A percentile compares a stretch with the other conserved stretches of the same genome.
Evolutionary conservation across 805 yeast species (phyloP).

Genomic region (Candida germanica): DNA sequence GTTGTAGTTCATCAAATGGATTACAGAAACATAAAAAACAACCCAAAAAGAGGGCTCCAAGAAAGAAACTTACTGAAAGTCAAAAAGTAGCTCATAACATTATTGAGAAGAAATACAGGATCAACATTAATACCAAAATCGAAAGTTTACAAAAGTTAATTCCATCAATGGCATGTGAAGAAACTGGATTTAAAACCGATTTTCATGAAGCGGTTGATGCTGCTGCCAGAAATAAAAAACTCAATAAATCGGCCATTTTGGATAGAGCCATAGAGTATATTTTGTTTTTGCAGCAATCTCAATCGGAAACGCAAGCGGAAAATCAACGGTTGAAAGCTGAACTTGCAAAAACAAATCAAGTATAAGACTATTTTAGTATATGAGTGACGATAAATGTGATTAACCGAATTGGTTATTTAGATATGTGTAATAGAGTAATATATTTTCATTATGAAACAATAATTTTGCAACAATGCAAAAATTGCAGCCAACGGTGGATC

Average conservation of each 20-base stretch:
- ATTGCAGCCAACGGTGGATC: too few species aligned
- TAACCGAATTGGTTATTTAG: too few species aligned
- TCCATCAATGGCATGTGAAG: constrained; percentile 63
- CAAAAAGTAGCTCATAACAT: constrained; percentile 73
- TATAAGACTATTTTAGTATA: too few species aligned
- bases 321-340: constrained; percentile 9
- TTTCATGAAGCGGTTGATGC: neutral
- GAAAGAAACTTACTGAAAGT: constrained; percentile 53
- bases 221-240: constrained; percentile 19
- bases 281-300: constrained; percentile 48
- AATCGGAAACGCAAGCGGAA: constrained; percentile 18
- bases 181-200: constrained; percentile 56
- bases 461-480: too few species aligned
- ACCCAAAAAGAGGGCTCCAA: constrained; percentile 41
- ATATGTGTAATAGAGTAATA: too few species aligned
- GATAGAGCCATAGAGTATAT: constrained; percentile 68
- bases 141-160: constrained; percentile 64
- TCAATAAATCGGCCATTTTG: constrained; percentile 65
- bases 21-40: neutral
- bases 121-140: constrained; percentile 68
- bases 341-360: too few species aligned
- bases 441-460: too few species aligned
- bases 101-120: constrained; percentile 68
- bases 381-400: too few species aligned
- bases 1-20: neutral